A percentile compares a stretch with the other conserved stretches of the same genome.
phyloP scores from a whole-genome alignment of 192 early-diverging fungal genomes.

The Podila epigama region DNA sequence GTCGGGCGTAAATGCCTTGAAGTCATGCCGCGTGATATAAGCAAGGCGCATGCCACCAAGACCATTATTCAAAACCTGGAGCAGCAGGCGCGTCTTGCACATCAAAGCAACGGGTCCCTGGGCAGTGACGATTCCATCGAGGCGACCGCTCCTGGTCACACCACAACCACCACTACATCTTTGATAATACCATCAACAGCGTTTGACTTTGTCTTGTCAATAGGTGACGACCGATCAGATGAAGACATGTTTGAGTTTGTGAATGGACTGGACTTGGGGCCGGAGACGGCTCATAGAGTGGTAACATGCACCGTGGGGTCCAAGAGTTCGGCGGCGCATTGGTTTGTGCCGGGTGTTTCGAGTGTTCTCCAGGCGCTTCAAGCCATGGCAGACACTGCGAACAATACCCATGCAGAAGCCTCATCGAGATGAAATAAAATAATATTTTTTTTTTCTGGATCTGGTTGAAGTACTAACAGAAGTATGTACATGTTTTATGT shows the following conservation, averaged over 20 bases:
- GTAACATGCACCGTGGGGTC: conserved; percentile 65
- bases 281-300: conserved; percentile 13
- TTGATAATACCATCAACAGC: background rate
- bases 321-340: conserved; percentile 62
- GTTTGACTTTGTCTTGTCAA: conserved; percentile 70
- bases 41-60: conserved; percentile 67
- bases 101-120: too few species aligned
- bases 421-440: too few species aligned
- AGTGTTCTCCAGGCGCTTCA: conserved; percentile 28
- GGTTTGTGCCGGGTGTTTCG: conserved; percentile 57
- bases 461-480: too few species aligned
- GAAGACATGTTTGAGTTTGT: conserved; percentile 84
- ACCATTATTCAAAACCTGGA: conserved; percentile 68
- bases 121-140: background rate
- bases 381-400: conserved; percentile 10
- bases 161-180: background rate
- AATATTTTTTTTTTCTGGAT: too few species aligned
- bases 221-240: conserved; percentile 83
- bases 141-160: too few species aligned
- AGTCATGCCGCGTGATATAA: conserved; percentile 74
- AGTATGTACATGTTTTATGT: too few species aligned
- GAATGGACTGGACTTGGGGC: conserved; percentile 49
- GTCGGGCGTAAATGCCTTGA: conserved; percentile 74
- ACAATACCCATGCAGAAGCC: too few species aligned
- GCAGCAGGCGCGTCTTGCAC: conserved; percentile 8